Evolutionary conservation across 768 basidiomycete species (phyloP).

Genomic region (Podaxis sp.): DNA sequence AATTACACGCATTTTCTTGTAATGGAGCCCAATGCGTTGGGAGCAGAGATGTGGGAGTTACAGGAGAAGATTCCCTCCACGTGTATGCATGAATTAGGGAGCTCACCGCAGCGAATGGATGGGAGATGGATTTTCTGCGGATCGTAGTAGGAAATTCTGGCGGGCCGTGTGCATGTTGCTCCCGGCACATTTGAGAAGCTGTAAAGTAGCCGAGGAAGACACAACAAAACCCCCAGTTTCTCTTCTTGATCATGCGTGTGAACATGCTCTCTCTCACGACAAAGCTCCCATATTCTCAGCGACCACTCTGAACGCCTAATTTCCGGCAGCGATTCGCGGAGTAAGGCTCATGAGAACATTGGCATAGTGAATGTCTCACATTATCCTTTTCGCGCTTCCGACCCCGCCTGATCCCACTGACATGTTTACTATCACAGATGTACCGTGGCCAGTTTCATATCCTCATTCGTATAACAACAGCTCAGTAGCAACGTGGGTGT

Average conservation of each 20-base stretch:
- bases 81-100: conserved; percentile 1
- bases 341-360: not conserved
- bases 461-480: too few species aligned
- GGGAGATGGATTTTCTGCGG: conserved; percentile 35
- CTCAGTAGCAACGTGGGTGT: too few species aligned
- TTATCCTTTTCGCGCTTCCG: not conserved
- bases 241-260: not conserved
- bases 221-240: not conserved
- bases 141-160: conserved; percentile 28
- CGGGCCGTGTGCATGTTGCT: conserved; percentile 8
- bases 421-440: not conserved
- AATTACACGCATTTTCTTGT: conserved; percentile 12
- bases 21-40: not conserved
- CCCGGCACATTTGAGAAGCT: not conserved
- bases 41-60: conserved; percentile 11
- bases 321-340: not conserved
- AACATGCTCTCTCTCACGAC: not conserved
- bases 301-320: not conserved
- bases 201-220: conserved; percentile 3
- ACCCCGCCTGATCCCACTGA: not conserved
- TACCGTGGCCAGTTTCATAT: not conserved
- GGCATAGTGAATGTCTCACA: not conserved
- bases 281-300: not conserved
- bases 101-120: not conserved
- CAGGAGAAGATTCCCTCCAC: not conserved